Evolutionary conservation across 345 rosid species (phyloP).

Genomic region (Lepidium africanum): DNA sequence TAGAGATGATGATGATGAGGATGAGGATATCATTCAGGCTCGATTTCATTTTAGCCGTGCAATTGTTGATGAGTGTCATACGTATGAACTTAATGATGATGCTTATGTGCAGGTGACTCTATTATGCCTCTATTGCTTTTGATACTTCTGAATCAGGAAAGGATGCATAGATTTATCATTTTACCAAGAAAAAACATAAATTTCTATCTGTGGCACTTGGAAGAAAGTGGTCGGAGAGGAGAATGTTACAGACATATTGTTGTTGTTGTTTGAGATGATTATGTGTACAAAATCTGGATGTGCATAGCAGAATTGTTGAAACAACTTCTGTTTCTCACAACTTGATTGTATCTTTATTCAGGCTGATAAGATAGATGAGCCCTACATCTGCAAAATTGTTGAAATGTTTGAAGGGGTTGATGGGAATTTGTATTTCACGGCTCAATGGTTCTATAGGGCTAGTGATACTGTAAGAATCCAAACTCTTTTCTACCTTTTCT

Average conservation of each 20-base stretch:
- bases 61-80: slow-evolving; percentile 35
- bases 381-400: slow-evolving; percentile 44
- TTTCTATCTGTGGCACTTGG: not conserved
- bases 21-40: slow-evolving; percentile 32
- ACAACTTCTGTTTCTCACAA: not conserved
- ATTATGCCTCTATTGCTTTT: not conserved
- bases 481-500: not conserved
- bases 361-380: slow-evolving; percentile 43
- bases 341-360: slow-evolving; percentile 1
- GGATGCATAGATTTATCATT: not conserved
- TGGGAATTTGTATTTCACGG: slow-evolving; percentile 39
- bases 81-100: slow-evolving; percentile 44
- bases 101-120: slow-evolving; percentile 54
- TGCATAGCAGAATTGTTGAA: not conserved
- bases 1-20: slow-evolving; percentile 24
- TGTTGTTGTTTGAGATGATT: not conserved
- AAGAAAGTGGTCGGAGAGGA: not conserved
- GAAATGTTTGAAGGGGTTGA: slow-evolving; percentile 57
- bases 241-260: not conserved
- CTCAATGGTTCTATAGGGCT: slow-evolving; percentile 78
- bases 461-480: slow-evolving; percentile 52
- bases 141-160: not conserved
- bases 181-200: too few relatives aligned
- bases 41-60: slow-evolving; percentile 41
- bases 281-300: not conserved